Conservation (phyloP, 768 basidiomycete genomes). For the Polyporus arcularius region DNA sequence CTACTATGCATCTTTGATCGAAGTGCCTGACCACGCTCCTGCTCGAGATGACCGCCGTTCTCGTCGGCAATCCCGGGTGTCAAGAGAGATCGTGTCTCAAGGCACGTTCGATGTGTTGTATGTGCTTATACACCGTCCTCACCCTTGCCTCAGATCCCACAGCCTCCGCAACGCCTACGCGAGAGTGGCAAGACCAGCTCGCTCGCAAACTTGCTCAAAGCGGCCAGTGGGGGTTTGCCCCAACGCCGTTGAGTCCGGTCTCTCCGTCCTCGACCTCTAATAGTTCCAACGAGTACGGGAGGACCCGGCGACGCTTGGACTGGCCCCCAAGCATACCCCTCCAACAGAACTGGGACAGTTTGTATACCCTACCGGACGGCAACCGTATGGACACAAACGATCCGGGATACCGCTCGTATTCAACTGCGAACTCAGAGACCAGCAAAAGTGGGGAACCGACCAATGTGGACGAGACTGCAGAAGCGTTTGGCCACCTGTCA, state of each 20-base stretch:
- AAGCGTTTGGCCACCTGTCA: constrained; percentile 69
- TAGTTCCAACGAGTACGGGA: constrained; percentile 6
- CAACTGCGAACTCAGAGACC: not conserved
- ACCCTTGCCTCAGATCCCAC: constrained; percentile 16
- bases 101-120: constrained; percentile 1
- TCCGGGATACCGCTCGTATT: not conserved
- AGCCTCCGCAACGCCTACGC: constrained; percentile 47
- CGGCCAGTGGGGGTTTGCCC: constrained; percentile 1
- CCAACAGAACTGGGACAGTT: constrained; percentile 11
- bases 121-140: not conserved
- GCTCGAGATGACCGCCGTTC: constrained; percentile 35
- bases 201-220: constrained; percentile 47
- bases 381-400: not conserved
- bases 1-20: constrained; percentile 37
- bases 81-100: constrained; percentile 74
- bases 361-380: constrained; percentile 9
- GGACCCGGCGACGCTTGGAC: constrained; percentile 17
- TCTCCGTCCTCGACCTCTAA: constrained; percentile 15
- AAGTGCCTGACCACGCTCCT: constrained; percentile 13
- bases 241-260: constrained; percentile 12
- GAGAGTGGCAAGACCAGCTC: constrained; percentile 79
- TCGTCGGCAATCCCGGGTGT: constrained; percentile 72
- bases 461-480: constrained; percentile 43
- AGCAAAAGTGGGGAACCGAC: constrained; percentile 1
- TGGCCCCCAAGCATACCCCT: not conserved